Percentiles rank a stretch among this genome's conserved stretches.
These are phyloP conservation scores for Scutellaria galericulata DNA, from an alignment of 257 asterid species.

Conservation along the genomic window DNA sequence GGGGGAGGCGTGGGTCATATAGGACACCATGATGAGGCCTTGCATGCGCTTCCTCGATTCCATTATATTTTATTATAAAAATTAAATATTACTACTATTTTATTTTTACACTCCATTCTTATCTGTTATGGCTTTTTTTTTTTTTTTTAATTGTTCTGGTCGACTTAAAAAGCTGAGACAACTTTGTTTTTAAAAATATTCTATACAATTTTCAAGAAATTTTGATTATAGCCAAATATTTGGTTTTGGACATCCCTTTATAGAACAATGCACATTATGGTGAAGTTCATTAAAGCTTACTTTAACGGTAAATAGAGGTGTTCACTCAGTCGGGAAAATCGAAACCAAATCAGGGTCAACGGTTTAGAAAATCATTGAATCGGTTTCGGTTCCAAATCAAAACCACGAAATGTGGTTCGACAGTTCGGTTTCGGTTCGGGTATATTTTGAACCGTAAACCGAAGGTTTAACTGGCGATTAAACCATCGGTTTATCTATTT, in stretches of 20 bases:
- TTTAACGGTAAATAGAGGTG: too few relatives aligned
- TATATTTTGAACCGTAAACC: too few relatives aligned
- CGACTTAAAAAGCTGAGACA: constrained; percentile 2
- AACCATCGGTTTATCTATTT: too few relatives aligned
- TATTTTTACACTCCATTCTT: constrained; percentile 1
- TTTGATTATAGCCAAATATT: background rate
- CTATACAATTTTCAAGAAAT: constrained; percentile 11
- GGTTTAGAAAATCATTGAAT: too few relatives aligned
- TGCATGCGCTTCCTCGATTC: constrained; percentile 81
- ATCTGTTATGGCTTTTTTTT: background rate
- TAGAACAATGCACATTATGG: too few relatives aligned
- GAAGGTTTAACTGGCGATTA: too few relatives aligned
- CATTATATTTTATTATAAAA: constrained; percentile 11
- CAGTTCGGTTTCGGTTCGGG: too few relatives aligned
- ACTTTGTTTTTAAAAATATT: background rate
- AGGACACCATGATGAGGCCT: constrained; percentile 66
- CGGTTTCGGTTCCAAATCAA: too few relatives aligned
- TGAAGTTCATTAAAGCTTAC: too few relatives aligned
- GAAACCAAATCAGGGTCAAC: too few relatives aligned
- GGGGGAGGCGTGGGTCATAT: constrained; percentile 54
- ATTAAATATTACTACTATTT: background rate
- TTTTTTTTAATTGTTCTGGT: constrained; percentile 2
- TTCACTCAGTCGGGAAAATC: too few relatives aligned
- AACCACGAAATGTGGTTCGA: too few relatives aligned
- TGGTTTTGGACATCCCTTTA: background rate